A percentile compares a stretch with the other conserved stretches of the same genome.
These are phyloP conservation scores for Choanephora cucurbitarum DNA, from an alignment of 371 early-diverging fungal genomes.

Conservation along the genomic window DNA sequence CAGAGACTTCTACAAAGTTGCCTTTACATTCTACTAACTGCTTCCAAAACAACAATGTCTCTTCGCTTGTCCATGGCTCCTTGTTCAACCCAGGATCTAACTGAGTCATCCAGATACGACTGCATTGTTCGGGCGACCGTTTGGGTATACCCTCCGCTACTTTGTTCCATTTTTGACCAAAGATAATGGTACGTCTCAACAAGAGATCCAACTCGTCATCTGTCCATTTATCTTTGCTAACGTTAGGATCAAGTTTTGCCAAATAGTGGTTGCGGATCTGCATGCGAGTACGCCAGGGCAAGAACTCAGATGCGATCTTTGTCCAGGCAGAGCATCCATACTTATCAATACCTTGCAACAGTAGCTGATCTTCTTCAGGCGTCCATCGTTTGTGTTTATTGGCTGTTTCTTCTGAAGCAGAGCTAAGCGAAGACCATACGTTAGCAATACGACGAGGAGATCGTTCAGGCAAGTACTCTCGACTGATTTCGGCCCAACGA, in stretches of 20 bases:
- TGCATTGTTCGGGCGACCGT: slow-evolving; percentile 28
- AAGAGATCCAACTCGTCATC: slow-evolving; percentile 36
- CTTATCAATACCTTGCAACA: slow-evolving; percentile 24
- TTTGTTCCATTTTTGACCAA: slow-evolving; percentile 42
- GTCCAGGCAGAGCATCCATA: slow-evolving; percentile 30
- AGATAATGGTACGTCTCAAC: slow-evolving; percentile 37
- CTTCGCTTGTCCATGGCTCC: slow-evolving; percentile 27
- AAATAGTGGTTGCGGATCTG: slow-evolving; percentile 25
- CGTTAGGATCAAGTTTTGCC: slow-evolving; percentile 8
- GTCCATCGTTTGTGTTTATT: slow-evolving; percentile 27
- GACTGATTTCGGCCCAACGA: slow-evolving; percentile 26
- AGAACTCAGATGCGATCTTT: slow-evolving; percentile 17
- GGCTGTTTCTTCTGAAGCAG: neutral
- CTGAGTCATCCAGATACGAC: slow-evolving; percentile 23
- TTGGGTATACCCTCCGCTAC: slow-evolving; percentile 46
- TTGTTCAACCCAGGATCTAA: slow-evolving; percentile 29
- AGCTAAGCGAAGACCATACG: slow-evolving; percentile 18
- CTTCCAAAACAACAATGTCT: slow-evolving; percentile 37
- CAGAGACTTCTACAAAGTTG: slow-evolving; percentile 21
- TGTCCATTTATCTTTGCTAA: slow-evolving; percentile 27
- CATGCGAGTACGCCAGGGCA: slow-evolving; percentile 26
- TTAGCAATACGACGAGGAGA: slow-evolving; percentile 25
- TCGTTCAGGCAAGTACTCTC: slow-evolving; percentile 34
- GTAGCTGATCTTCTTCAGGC: slow-evolving; percentile 31
- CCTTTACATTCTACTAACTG: slow-evolving; percentile 15